These are phyloP conservation scores for Tympanopsis confertula DNA, from an alignment of 2,329 filamentous ascomycete genomes.

Conservation along the genomic window DNA sequence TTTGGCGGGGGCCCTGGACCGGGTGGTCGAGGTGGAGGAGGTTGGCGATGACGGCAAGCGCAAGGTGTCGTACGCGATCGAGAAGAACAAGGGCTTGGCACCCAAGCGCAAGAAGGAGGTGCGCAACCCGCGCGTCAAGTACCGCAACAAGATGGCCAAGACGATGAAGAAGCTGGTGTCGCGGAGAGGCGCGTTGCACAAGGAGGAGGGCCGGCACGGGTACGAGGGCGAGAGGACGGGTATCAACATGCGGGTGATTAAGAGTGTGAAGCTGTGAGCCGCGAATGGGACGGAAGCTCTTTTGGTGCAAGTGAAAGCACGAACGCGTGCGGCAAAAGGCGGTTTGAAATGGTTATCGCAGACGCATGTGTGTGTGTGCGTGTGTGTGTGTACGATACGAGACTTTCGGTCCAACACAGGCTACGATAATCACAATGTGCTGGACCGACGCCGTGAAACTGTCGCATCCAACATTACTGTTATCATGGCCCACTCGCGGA, in stretches of 20 bases:
- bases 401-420: no score
- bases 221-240: constrained; percentile 88
- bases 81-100: constrained; percentile 93
- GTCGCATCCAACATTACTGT: no score
- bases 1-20: constrained; percentile 51
- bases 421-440: no score
- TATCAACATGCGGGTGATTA: constrained; percentile 87
- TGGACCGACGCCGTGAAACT: no score
- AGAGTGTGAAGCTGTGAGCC: constrained; percentile 75
- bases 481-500: no score
- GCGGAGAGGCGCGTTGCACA: constrained; percentile 76
- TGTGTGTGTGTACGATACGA: no score
- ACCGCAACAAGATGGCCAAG: constrained; percentile 88
- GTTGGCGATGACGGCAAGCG: constrained; percentile 78
- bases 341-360: no score
- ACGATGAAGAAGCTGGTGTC: constrained; percentile 94
- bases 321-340: no score
- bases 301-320: no score
- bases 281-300: not conserved
- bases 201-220: constrained; percentile 69
- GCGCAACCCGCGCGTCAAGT: constrained; percentile 92
- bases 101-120: constrained; percentile 88
- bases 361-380: no score
- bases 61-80: constrained; percentile 83
- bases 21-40: constrained; percentile 53